Evolutionary conservation across 179 eudicot genomes (phyloP).

Genomic region (Corrigiola litoralis): DNA sequence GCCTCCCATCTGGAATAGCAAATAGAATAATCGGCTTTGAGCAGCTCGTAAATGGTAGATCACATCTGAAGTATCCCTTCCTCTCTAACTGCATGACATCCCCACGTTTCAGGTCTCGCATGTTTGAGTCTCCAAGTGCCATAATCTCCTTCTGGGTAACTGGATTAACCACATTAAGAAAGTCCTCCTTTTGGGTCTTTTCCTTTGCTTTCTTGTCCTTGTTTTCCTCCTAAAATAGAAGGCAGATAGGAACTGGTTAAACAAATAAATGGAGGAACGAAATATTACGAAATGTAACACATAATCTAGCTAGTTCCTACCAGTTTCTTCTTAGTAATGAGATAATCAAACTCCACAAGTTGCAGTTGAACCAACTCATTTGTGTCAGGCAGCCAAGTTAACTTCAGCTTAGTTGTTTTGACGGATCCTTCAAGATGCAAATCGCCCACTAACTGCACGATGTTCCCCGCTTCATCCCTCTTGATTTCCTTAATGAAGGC

Average conservation of each 20-base stretch:
- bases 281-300: neutral
- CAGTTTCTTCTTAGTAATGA: conserved; percentile 73
- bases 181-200: conserved; percentile 56
- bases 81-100: conserved; percentile 69
- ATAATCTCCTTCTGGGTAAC: conserved; percentile 54
- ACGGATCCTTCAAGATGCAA: conserved; percentile 76
- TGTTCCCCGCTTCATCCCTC: conserved; percentile 42
- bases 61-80: conserved; percentile 73
- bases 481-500: conserved; percentile 53
- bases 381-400: conserved; percentile 63
- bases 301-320: neutral
- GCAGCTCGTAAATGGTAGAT: conserved; percentile 49
- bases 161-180: conserved; percentile 53
- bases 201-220: neutral
- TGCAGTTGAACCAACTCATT: conserved; percentile 54
- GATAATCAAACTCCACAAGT: conserved; percentile 61
- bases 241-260: neutral
- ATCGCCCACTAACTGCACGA: conserved; percentile 44
- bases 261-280: neutral
- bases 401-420: conserved; percentile 74
- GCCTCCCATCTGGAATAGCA: conserved; percentile 75
- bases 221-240: neutral
- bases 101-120: conserved; percentile 61
- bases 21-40: conserved; percentile 65
- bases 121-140: conserved; percentile 72